Evolutionary conservation across 176 grass and related monocot species (phyloP).

Genomic region (Olyra latifolia): DNA sequence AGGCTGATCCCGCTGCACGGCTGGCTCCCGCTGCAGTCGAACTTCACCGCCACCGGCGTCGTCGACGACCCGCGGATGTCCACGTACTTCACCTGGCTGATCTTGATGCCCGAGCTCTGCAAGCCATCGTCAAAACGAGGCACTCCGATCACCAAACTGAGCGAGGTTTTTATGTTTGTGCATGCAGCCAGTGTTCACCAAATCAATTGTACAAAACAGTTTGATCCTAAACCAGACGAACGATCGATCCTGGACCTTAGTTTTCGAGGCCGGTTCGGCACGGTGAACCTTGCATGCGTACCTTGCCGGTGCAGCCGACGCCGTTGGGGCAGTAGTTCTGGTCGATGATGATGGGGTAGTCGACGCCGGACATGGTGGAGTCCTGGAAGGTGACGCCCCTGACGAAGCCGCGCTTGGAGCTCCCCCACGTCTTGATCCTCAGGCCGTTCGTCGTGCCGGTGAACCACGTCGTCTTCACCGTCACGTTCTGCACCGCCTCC

Average conservation of each 20-base stretch:
- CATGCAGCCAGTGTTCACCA: too few relatives aligned
- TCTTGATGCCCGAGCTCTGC: conserved; percentile 73
- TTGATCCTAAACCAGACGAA: too few relatives aligned
- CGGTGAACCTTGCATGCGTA: too few relatives aligned
- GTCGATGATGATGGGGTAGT: conserved; percentile 94
- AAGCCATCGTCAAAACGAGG: too few relatives aligned
- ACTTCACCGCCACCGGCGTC: conserved; percentile 62
- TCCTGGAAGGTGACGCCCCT: conserved; percentile 58
- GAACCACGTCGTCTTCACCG: conserved; percentile 84
- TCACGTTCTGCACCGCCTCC: conserved; percentile 72
- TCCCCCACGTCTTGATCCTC: conserved; percentile 88
- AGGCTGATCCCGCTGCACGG: conserved; percentile 78
- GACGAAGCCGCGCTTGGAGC: conserved; percentile 56
- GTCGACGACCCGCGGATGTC: conserved; percentile 65
- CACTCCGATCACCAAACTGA: too few relatives aligned
- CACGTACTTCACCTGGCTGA: conserved; percentile 61
- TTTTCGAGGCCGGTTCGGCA: too few relatives aligned
- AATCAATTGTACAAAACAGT: too few relatives aligned
- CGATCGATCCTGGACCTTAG: too few relatives aligned
- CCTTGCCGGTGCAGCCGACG: conserved; percentile 44
- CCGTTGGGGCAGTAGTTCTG: conserved; percentile 72
- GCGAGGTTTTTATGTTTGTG: too few relatives aligned
- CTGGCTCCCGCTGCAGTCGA: conserved; percentile 81
- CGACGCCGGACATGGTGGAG: conserved; percentile 59
- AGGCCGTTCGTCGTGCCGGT: conserved; percentile 67